Conservation (phyloP, 2,329 filamentous ascomycete genomes). For the Colletotrichum orchidophilum region DNA sequence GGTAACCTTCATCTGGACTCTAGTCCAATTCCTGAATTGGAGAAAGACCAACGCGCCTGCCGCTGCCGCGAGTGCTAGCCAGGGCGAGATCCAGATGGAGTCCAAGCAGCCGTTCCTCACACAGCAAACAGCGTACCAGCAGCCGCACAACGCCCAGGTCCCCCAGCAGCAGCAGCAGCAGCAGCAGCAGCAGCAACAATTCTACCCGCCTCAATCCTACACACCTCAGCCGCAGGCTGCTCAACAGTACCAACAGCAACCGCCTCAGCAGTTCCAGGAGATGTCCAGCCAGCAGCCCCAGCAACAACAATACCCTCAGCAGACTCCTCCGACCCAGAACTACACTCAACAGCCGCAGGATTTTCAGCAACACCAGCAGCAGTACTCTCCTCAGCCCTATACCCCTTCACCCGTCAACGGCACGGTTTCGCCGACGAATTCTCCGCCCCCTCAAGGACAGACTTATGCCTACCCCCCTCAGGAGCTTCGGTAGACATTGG, state of each 20-base stretch:
- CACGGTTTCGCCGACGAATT: slow-evolving; percentile 10
- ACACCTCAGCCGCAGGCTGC: not conserved
- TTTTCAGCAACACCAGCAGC: slow-evolving; percentile 16
- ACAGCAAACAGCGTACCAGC: slow-evolving; percentile 36
- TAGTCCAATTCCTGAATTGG: slow-evolving; percentile 46
- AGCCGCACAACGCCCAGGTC: slow-evolving; percentile 34
- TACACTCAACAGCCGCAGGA: slow-evolving; percentile 10
- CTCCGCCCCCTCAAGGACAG: slow-evolving; percentile 23
- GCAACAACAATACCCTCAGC: slow-evolving; percentile 12
- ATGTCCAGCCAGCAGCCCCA: not conserved
- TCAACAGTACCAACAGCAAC: slow-evolving; percentile 14
- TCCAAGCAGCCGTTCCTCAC: slow-evolving; percentile 28
- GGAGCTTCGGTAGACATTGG: slow-evolving; percentile 7
- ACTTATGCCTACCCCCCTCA: slow-evolving; percentile 8
- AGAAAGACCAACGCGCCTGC: slow-evolving; percentile 42
- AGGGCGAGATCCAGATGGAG: slow-evolving; percentile 47
- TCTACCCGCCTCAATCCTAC: slow-evolving; percentile 9
- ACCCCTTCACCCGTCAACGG: slow-evolving; percentile 13
- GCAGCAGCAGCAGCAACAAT: not conserved
- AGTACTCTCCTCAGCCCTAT: slow-evolving; percentile 11
- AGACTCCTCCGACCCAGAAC: not conserved
- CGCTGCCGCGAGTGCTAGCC: slow-evolving; percentile 21
- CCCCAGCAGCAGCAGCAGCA: slow-evolving; percentile 22
- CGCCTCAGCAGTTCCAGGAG: slow-evolving; percentile 18
- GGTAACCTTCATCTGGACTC: slow-evolving; percentile 47